phyloP scores from a whole-genome alignment of 768 basidiomycete genomes.

The Piloderma croceum region DNA sequence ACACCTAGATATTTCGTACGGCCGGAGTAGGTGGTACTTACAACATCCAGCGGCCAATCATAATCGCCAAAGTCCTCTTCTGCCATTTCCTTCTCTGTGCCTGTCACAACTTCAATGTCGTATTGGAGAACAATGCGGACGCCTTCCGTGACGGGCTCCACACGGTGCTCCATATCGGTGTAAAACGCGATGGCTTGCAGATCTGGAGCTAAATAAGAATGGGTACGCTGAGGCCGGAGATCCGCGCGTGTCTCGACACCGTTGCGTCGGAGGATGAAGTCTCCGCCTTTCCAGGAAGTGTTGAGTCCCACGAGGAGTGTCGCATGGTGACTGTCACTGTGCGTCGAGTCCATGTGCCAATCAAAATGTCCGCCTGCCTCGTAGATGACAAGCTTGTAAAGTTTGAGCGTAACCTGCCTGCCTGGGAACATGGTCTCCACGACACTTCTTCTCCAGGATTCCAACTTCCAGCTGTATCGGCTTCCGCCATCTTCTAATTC shows the following conservation, averaged over 20 bases:
- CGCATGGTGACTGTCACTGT: no score
- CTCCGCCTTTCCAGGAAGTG: constrained; percentile 14
- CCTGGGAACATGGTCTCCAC: no score
- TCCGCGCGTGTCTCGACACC: constrained; percentile 7
- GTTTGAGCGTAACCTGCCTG: constrained; percentile 2
- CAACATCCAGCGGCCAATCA: constrained; percentile 16
- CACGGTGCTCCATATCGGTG: no score
- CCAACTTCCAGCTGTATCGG: no score
- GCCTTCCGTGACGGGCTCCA: no score
- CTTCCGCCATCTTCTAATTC: no score
- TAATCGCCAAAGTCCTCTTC: constrained; percentile 10
- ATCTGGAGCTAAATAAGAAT: no score
- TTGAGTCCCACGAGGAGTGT: constrained; percentile 15
- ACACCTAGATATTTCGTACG: constrained; percentile 13
- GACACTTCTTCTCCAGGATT: no score
- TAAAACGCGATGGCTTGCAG: no score
- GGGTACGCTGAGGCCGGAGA: background rate
- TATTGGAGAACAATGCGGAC: no score
- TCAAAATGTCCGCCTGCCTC: constrained; percentile 9
- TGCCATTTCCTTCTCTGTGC: background rate
- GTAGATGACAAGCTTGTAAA: constrained; percentile 17
- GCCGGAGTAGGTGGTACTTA: constrained; percentile 11
- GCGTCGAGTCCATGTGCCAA: no score
- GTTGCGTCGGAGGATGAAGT: constrained; percentile 9
- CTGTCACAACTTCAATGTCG: no score